Conservation (phyloP, 495 filamentous ascomycete genomes). For the Xylaria scruposa region DNA sequence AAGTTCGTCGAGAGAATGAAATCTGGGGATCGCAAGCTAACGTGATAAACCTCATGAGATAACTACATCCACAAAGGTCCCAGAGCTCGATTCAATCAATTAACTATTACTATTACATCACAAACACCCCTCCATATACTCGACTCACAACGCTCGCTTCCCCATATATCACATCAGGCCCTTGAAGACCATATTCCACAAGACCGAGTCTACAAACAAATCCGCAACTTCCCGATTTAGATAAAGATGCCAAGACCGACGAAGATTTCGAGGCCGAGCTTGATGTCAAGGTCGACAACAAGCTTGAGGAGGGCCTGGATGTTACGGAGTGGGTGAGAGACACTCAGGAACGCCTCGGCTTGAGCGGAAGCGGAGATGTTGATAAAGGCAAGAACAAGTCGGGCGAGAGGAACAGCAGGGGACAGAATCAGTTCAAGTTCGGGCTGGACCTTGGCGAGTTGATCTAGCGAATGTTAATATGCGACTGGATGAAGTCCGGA, state of each 20-base stretch:
- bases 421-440: conserved; percentile 37
- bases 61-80: not conserved
- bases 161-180: not conserved
- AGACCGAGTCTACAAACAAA: not conserved
- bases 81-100: not conserved
- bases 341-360: conserved; percentile 21
- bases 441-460: conserved; percentile 30
- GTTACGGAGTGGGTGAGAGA: conserved; percentile 27
- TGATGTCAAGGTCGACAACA: not conserved
- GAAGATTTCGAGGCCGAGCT: not conserved
- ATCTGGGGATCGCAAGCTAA: not conserved
- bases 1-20: not conserved
- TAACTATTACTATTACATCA: conserved; percentile 14
- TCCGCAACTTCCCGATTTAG: not conserved
- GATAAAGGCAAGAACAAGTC: conserved; percentile 33
- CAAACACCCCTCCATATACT: not conserved
- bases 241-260: conserved; percentile 3
- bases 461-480: conserved; percentile 33
- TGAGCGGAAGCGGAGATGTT: conserved; percentile 24
- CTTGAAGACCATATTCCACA: not conserved
- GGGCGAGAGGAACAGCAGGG: conserved; percentile 28
- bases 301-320: conserved; percentile 25
- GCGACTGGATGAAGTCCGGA: no score
- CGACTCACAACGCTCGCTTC: not conserved
- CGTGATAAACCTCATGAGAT: not conserved